Evolutionary conservation across 2,329 filamentous ascomycete species (phyloP).

Genomic region (Cytospora piceae): DNA sequence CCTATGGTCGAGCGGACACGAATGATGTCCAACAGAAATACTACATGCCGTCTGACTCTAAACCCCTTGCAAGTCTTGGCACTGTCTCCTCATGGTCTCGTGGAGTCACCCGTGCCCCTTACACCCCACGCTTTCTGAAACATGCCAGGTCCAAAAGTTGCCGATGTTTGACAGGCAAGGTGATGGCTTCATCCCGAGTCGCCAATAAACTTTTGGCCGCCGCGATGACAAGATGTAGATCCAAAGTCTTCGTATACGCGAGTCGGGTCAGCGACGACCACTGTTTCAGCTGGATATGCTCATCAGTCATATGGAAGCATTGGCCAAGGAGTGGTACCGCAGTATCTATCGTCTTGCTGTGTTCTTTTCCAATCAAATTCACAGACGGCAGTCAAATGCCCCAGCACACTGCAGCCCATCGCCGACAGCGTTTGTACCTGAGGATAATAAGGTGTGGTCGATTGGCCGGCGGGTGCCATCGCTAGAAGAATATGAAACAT

Average conservation of each 20-base stretch:
- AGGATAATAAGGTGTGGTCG: constrained; percentile 9
- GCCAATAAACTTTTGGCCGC: not conserved
- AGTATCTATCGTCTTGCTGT: not conserved
- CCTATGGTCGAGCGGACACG: constrained; percentile 3
- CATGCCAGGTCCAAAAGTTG: not conserved
- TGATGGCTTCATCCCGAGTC: not conserved
- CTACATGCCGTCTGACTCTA: constrained; percentile 12
- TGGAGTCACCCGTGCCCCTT: constrained; percentile 9
- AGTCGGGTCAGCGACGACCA: not conserved
- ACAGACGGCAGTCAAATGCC: constrained; percentile 12
- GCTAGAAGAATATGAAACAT: constrained; percentile 21
- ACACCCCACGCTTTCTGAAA: constrained; percentile 21
- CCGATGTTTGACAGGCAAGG: not conserved
- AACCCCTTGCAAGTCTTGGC: constrained; percentile 1
- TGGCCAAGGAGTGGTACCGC: not conserved
- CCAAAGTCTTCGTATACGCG: not conserved
- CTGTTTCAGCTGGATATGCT: not conserved
- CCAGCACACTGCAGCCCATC: not conserved
- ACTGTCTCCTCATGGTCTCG: constrained; percentile 10
- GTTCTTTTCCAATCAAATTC: not conserved
- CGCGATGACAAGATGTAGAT: not conserved
- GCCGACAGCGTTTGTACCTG: not conserved
- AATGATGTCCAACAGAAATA: constrained; percentile 11
- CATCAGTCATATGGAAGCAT: not conserved
- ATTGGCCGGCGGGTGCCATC: constrained; percentile 19